Conservation (phyloP, 1,284 basidiomycete genomes). For the Leccinum laetum region DNA sequence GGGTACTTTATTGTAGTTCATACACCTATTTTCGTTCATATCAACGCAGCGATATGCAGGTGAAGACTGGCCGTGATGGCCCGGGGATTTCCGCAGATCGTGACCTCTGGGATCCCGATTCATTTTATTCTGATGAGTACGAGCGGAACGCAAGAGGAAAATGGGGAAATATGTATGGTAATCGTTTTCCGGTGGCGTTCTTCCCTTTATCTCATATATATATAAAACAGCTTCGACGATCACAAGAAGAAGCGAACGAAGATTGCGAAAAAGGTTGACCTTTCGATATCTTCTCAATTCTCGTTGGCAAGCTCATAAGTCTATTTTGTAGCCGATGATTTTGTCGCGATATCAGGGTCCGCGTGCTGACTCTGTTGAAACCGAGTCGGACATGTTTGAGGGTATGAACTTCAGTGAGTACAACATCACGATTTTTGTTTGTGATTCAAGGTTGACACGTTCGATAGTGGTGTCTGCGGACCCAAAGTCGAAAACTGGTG, state of each 20-base stretch:
- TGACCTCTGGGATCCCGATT: too few species aligned
- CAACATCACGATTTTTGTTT: not conserved
- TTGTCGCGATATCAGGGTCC: constrained; percentile 68
- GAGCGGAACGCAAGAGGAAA: constrained; percentile 66
- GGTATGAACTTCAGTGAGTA: constrained; percentile 77
- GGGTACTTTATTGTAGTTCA: too few species aligned
- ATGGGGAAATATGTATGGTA: constrained; percentile 60
- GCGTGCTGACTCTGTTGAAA: constrained; percentile 55
- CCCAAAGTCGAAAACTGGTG: constrained; percentile 66
- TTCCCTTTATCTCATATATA: not conserved
- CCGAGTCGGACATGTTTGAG: constrained; percentile 68
- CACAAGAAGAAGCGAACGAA: constrained; percentile 66
- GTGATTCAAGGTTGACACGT: not conserved
- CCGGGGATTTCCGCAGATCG: too few species aligned
- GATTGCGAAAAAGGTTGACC: constrained; percentile 50
- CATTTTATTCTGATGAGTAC: too few species aligned
- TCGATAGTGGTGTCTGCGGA: constrained; percentile 74
- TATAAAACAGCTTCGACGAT: constrained; percentile 40
- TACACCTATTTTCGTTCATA: too few species aligned
- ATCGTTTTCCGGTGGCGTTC: constrained; percentile 12
- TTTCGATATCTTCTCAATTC: not conserved
- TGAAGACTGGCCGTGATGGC: too few species aligned
- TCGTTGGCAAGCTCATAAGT: not conserved
- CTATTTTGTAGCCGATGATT: constrained; percentile 47
- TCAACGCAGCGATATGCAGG: too few species aligned